These are phyloP conservation scores for Leptosphaerulina australis DNA, from an alignment of 2,329 filamentous ascomycete genomes.

Conservation along the genomic window DNA sequence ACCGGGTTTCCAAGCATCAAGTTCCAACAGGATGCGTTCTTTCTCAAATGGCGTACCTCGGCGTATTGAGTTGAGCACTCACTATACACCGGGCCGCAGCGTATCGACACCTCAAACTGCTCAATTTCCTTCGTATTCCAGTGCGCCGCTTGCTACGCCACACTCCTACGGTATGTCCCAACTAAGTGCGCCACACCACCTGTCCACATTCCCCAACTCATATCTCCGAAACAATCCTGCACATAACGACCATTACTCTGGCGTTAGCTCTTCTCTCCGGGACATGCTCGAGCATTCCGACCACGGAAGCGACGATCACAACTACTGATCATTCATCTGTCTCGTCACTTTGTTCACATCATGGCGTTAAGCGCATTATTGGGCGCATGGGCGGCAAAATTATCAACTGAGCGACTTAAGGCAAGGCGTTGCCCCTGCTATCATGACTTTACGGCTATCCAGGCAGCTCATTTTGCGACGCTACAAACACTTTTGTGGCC, in stretches of 20 bases:
- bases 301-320: conserved; percentile 42
- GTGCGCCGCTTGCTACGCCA: conserved; percentile 48
- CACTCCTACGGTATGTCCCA: conserved; percentile 47
- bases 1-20: conserved; percentile 49
- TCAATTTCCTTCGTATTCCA: conserved; percentile 49
- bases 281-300: conserved; percentile 43
- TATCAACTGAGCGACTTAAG: conserved; percentile 7
- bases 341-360: conserved; percentile 1
- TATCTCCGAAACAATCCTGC: conserved; percentile 47
- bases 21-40: conserved; percentile 48
- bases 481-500: not conserved
- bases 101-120: conserved; percentile 49
- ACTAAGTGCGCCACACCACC: conserved; percentile 50
- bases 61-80: conserved; percentile 50
- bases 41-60: conserved; percentile 48
- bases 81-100: conserved; percentile 45
- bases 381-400: conserved; percentile 10
- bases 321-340: conserved; percentile 16
- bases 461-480: not conserved
- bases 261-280: conserved; percentile 44
- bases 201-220: conserved; percentile 46
- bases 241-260: conserved; percentile 45
- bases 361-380: conserved; percentile 11
- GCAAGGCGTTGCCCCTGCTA: conserved; percentile 3
- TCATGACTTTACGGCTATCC: conserved; percentile 17